Conservation (phyloP, 495 filamentous ascomycete genomes). For the Penicillium coprophilum region DNA sequence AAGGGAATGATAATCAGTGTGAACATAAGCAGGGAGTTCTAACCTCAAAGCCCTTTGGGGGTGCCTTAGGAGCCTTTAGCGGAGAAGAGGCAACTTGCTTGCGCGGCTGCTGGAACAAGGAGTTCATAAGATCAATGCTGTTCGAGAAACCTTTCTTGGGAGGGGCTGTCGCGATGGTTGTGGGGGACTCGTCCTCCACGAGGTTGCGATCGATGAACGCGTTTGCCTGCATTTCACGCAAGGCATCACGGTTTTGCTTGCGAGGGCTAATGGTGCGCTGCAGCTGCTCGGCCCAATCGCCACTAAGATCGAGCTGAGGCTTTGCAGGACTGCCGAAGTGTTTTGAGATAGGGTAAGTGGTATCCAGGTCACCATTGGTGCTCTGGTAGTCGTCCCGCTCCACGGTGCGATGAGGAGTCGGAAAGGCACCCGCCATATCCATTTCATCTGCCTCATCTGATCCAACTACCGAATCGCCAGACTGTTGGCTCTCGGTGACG, state of each 20-base stretch:
- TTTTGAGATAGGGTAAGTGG: slow-evolving; percentile 36
- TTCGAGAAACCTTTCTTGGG: slow-evolving; percentile 65
- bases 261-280: slow-evolving; percentile 88
- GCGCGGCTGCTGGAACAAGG: slow-evolving; percentile 62
- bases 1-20: slow-evolving; percentile 17
- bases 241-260: slow-evolving; percentile 73
- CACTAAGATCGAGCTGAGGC: slow-evolving; percentile 54
- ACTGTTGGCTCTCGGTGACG: slow-evolving; percentile 56
- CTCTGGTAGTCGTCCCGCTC: slow-evolving; percentile 54
- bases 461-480: slow-evolving; percentile 67
- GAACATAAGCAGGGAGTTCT: slow-evolving; percentile 52
- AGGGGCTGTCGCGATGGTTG: slow-evolving; percentile 26
- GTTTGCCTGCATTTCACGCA: slow-evolving; percentile 58
- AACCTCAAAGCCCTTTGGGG: slow-evolving; percentile 70
- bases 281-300: slow-evolving; percentile 88
- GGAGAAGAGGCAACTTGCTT: slow-evolving; percentile 39
- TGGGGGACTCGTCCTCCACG: slow-evolving; percentile 37
- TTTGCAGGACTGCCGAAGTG: slow-evolving; percentile 60
- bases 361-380: slow-evolving; percentile 48
- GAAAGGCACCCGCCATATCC: slow-evolving; percentile 76
- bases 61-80: slow-evolving; percentile 43
- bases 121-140: slow-evolving; percentile 90
- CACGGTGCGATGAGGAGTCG: slow-evolving; percentile 62
- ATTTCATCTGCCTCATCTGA: slow-evolving; percentile 69
- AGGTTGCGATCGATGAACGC: slow-evolving; percentile 46